Base-by-base conservation (phyloP, 1,284 basidiomycete genomes). In the Cystobasidium sp. region DNA sequence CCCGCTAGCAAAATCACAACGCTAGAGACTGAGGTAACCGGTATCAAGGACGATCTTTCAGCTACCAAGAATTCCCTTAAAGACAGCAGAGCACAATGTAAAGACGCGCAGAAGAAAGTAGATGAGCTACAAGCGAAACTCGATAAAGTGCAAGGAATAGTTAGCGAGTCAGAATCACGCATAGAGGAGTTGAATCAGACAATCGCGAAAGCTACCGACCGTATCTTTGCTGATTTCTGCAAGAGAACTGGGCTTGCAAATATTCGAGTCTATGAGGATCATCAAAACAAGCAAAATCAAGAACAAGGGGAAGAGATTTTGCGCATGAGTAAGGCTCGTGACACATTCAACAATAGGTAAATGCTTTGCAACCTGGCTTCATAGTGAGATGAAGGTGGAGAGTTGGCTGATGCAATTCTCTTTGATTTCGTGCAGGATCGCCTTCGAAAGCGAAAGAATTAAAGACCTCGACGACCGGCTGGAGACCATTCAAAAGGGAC, bases 211-310 rank as follows among this genome's bases (percentile, higher is more conserved):
- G 94, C 90, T 0, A 96, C 98, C 81, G 92, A 94, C 79, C 84
- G 83, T 1, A 85, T 97, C 22, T 99, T 97, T 80, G 85, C 82
- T 0, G 82, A 83, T 3, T 99, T 99, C 84, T 98, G 96, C 82
- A 81, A 82, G 47, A 87, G 88, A 72, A 94, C 99, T 78, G 88
- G 89, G 6, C 90, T 97, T 9, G 82, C 84, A 44, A 89, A 91
- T 83, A 95, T 99, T 76, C 89, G 96, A 55, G 93, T 97, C 77
- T 99, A 97, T 82, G 96, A 99, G 83, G 91, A 93, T 81, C 88
- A 91, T 20, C 94, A 97, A 80, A 86, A 98, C 43, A 92, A 90
- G 81, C 87, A 92, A 24, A 92, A 92, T 0, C 89, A 93, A 81
- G 90, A 92, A 78, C 93, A 94, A 82, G 91, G 88, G 80, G 92